Evolutionary conservation across 768 basidiomycete species (phyloP).

Genomic region (Pulveroboletus sp.): DNA sequence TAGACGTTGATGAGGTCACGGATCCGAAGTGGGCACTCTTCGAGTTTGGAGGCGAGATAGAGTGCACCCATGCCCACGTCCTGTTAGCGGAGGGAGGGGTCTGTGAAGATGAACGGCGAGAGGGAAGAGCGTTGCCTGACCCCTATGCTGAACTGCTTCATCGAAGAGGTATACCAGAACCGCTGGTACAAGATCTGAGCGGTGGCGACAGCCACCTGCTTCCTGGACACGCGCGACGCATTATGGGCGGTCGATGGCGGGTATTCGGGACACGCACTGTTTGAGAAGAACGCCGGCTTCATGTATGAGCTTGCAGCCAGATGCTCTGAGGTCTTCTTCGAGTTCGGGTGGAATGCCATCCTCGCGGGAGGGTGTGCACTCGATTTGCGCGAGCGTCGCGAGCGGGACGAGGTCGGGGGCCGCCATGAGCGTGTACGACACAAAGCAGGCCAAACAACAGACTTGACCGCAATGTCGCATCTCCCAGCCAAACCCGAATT

Average conservation of each 20-base stretch:
- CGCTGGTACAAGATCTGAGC: constrained; percentile 96
- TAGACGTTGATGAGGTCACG: constrained; percentile 94
- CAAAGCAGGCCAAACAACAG: constrained; percentile 24
- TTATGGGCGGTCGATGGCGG: constrained; percentile 6
- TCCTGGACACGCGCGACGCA: constrained; percentile 44
- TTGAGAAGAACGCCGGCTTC: constrained; percentile 89
- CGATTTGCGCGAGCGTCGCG: constrained; percentile 76
- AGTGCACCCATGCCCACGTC: constrained; percentile 89
- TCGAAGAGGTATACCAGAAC: constrained; percentile 94
- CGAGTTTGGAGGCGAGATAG: constrained; percentile 85
- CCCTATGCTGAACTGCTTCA: constrained; percentile 92
- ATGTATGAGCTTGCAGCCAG: constrained; percentile 93
- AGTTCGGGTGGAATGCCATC: constrained; percentile 81
- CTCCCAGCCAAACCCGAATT: constrained; percentile 33
- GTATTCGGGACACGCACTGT: constrained; percentile 54
- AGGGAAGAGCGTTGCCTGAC: constrained; percentile 46
- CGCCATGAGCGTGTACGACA: constrained; percentile 32
- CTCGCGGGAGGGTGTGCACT: constrained; percentile 72
- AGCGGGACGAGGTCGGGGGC: constrained; percentile 66
- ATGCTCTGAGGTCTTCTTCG: constrained; percentile 86
- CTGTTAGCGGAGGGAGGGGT: constrained; percentile 36
- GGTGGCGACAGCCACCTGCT: constrained; percentile 95
- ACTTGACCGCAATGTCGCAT: constrained; percentile 14
- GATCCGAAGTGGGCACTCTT: constrained; percentile 89
- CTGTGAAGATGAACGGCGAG: constrained; percentile 5